Base-by-base conservation (phyloP, 768 basidiomycete genomes). In the Rhodotorula toruloides region DNA sequence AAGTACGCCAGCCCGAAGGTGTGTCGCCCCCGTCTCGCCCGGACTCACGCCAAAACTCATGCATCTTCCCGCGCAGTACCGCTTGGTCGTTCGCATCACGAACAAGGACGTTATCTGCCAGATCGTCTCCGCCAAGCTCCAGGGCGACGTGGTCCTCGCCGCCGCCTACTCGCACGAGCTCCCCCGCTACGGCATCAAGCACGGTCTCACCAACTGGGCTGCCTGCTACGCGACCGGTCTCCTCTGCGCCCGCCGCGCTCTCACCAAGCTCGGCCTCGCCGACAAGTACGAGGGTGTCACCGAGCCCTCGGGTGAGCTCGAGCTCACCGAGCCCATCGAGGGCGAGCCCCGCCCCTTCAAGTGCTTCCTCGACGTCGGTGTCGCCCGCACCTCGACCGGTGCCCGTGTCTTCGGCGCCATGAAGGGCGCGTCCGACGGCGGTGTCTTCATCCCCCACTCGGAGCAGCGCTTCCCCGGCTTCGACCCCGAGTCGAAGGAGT, bases 321-420 rank as follows among this genome's bases (percentile, higher is more conserved):
- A 81, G 58, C 70, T 91, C 75, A 93, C 87, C n/a, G 90, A 97
- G 80, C 79, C 84, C 56, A 82, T 92, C 63, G 92, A 97, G 63
- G 91, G 92, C 76, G 90, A 90, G 54, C 93, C 94, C 53, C 85
- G 93, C 63, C 96, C 96, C n/a, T 99, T 99, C 86, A 99, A 97
- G 81, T 86, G 84, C 76, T 99, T 89, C 84, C 91, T 99, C 76
- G 96, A 98, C 78, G 94, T 96, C 78, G 96, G 96, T 80, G 84
- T 99, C 76, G 91, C 87, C 81, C 90, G 93, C 75, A 99, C 96
- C 49, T 93, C 94, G 59, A 98, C 96, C 54, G 96, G 96, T 76
- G 87, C 90, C 70, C 91, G 96, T 78, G 85, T 99, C 50, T 99
- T 99, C 76, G 96, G 91, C 80, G 96, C 94, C 65, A 85, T 98